Base-by-base conservation (phyloP, 2,329 filamentous ascomycete species). In the Lachnellula arida region DNA sequence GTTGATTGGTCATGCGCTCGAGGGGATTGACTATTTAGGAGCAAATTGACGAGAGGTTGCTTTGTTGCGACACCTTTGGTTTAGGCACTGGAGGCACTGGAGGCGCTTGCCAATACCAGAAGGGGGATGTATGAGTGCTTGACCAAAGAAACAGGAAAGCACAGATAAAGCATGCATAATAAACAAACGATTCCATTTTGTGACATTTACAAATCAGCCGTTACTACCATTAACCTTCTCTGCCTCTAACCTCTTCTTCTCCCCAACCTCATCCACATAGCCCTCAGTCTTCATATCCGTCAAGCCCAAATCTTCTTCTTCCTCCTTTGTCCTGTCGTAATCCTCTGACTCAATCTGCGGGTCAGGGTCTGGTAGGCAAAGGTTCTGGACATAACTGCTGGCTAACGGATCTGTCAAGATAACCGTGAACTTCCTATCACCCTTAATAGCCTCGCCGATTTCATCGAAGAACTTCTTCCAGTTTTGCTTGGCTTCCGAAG, bases 211-310 rank as follows among this genome's bases (percentile, higher is more conserved):
- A 8, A 40, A 47, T 56, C 51, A 58, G 19, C 46, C 54, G 40
- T 53, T 49, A 43, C 44, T 51, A 12, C 54, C 58, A 34, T 34
- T 37, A 15, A 49, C 48, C 35, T 59, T 52, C 40, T 53, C 40
- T 46, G 54, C 52, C 40, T 51, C 57, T 57, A 60, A 39, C 35
- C 48, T 53, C 53, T 61, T 63, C 58, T 63, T 65, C 46, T 68
- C 51, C 23, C 62, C 67, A 25, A 61, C 61, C 14, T 65, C 65
- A 53, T 71, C 65, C 32, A 62, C 65, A 61, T 99, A 97, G 0
- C 85, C 86, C 71, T 97, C 92, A 0, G 86, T 85, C 79, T 93
- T 94, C 86, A 99, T 99, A 69, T 99, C 94, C 57, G 78, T 85
- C 62, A 99, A 75, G 0, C 94, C 94, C 11, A 99, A 76, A 57